A percentile compares a stretch with the other conserved stretches of the same genome.
Conservation (phyloP, 306 rosid genomes). For the Coriaria nepalensis region DNA sequence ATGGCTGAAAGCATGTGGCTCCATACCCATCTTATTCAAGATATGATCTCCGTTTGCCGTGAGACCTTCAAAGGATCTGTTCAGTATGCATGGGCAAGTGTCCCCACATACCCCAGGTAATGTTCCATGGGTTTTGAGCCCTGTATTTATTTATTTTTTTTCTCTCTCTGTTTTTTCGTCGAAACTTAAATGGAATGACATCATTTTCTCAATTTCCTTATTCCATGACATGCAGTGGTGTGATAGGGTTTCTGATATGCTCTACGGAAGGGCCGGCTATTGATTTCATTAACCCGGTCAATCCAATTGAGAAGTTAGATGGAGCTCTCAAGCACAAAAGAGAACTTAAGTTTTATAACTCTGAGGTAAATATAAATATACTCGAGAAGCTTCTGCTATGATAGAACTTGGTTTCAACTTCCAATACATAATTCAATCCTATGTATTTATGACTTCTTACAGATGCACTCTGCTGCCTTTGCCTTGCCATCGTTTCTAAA, state of each 20-base stretch:
- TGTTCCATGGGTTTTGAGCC: not conserved
- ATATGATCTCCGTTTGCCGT: constrained; percentile 57
- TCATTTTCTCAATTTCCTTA: not conserved
- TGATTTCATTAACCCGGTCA: constrained; percentile 72
- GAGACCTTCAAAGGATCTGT: constrained; percentile 83
- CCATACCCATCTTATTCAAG: constrained; percentile 88
- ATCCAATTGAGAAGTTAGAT: constrained; percentile 73
- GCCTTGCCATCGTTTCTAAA: constrained; percentile 64
- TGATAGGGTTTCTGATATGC: constrained; percentile 83
- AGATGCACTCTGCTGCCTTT: constrained; percentile 89
- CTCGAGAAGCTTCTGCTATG: not conserved
- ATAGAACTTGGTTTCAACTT: no score
- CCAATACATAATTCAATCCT: no score
- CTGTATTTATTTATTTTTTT: no score
- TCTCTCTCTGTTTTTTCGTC: not conserved
- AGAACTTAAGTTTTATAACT: constrained; percentile 78
- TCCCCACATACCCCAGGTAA: constrained; percentile 95
- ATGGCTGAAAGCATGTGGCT: constrained; percentile 99
- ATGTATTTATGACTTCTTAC: constrained; percentile 2
- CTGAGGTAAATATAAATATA: constrained; percentile 42
- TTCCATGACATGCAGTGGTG: constrained; percentile 48
- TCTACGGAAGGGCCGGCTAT: constrained; percentile 74
- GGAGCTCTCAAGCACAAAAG: constrained; percentile 63
- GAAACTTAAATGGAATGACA: not conserved
- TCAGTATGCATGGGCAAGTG: constrained; percentile 87